These are phyloP conservation scores for Hawksworthiomyces lignivorus DNA, from an alignment of 2,329 filamentous ascomycete genomes.

Conservation along the genomic window DNA sequence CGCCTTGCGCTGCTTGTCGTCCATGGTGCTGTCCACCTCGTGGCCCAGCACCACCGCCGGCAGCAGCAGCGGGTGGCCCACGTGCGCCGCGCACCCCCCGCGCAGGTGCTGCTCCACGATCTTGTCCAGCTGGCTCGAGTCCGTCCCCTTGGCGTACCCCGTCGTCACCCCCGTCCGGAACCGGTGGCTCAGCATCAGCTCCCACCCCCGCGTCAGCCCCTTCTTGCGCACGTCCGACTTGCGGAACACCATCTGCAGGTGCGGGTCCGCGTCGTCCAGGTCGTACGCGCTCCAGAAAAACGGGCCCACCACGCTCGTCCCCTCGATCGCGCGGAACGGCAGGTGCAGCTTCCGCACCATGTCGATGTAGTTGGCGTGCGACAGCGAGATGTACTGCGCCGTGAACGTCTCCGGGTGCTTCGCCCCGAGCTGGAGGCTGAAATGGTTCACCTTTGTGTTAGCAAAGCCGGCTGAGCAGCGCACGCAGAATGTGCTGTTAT, in stretches of 20 bases:
- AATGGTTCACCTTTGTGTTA: background rate
- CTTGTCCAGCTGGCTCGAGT: constrained; percentile 44
- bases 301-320: constrained; percentile 50
- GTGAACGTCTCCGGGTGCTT: constrained; percentile 51
- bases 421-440: constrained; percentile 49
- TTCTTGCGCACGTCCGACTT: constrained; percentile 61
- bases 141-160: constrained; percentile 55
- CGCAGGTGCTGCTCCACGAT: constrained; percentile 40
- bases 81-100: constrained; percentile 39
- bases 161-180: constrained; percentile 48
- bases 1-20: constrained; percentile 55
- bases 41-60: constrained; percentile 51
- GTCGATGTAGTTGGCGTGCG: constrained; percentile 39
- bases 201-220: constrained; percentile 56
- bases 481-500: background rate
- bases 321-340: constrained; percentile 51
- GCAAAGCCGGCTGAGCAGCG: background rate
- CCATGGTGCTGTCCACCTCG: constrained; percentile 47
- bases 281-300: constrained; percentile 56
- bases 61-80: constrained; percentile 51
- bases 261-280: constrained; percentile 47
- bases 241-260: constrained; percentile 55
- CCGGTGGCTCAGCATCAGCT: constrained; percentile 53
- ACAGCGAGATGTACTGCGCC: constrained; percentile 46
- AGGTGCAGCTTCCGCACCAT: constrained; percentile 50